Percentiles rank a stretch among this genome's conserved stretches.
phyloP scores from a whole-genome alignment of 2,329 filamentous ascomycete genomes.

The Xylaria sp. region DNA sequence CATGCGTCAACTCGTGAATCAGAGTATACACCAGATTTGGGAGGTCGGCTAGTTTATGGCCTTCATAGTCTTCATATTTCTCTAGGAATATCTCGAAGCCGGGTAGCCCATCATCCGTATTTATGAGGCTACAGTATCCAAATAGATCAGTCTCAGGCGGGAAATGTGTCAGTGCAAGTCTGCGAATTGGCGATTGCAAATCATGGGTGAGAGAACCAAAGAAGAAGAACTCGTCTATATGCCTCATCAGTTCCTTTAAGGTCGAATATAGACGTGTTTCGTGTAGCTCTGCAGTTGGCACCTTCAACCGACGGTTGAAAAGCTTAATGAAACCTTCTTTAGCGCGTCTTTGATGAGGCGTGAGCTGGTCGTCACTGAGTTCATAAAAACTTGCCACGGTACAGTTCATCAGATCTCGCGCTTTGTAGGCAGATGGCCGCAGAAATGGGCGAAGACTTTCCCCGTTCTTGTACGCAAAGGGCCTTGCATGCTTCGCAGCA shows the following conservation, averaged over 20 bases:
- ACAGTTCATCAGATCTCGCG: slow-evolving; percentile 11
- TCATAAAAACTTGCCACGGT: slow-evolving; percentile 20
- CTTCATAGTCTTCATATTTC: no score
- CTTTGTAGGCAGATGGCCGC: neutral
- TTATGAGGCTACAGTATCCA: neutral
- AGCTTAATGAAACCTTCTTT: neutral
- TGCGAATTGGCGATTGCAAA: neutral
- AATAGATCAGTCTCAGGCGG: neutral
- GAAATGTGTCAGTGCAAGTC: neutral
- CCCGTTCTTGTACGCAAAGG: neutral
- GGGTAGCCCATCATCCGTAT: neutral
- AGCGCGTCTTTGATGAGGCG: neutral
- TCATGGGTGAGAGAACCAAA: slow-evolving; percentile 6
- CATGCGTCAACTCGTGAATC: slow-evolving; percentile 5
- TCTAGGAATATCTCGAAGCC: neutral
- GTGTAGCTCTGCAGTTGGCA: neutral
- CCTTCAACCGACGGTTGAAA: neutral
- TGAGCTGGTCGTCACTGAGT: neutral
- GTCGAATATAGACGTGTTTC: no score
- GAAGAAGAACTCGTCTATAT: slow-evolving; percentile 18
- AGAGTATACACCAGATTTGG: neutral
- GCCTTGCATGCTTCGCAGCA: neutral
- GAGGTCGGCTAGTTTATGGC: neutral
- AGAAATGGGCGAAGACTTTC: neutral
- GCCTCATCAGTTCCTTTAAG: neutral